Base-by-base conservation (phyloP, 2,329 filamentous ascomycete genomes). In the Sclerotinia minor region DNA sequence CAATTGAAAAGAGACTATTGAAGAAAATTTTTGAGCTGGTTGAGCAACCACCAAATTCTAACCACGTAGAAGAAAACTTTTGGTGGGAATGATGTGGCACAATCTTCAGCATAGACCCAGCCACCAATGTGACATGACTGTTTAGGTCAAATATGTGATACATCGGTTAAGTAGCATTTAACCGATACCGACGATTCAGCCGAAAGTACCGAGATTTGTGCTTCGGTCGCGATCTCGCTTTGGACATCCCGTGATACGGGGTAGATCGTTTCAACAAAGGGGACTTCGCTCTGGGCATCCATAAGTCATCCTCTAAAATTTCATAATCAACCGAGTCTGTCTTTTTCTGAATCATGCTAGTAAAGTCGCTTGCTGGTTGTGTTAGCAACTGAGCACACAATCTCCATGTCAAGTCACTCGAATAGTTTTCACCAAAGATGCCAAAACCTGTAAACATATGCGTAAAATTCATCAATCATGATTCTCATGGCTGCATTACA, bases 401-500 rank as follows among this genome's bases (percentile, higher is more conserved):
- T 41, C 11, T 21, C n/a, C 29, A 11, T 47, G 19, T 49, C n/a
- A 63, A 63, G 45, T 63, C 45, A 50, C 45, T 38, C 45, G n/a
- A 24, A 41, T 50, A 5, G 21, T 38, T 38, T 38, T 26, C 32
- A 50, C 15, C 29, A 63, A 50, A 63, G 38, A 24, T 50, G 47
- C 17, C 15, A 26, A 50, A 61, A 26, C n/a, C 58, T 26, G 11
- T 61, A 29, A 63, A 50, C 19, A 63, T 17, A 35, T 49, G 58
- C 45, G 29, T 50, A 11, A 21, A 61, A 19, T 54, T 67, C 64
- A 67, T 67, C 15, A 61, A 24, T 50, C 47, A 26, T 67, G 21
- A 61, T 24, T 53, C 64, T 67, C 57, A 50, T 67, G 35, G 32
- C 47, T 61, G 57, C 47, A 67, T 67, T 67, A 54, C 35, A 66